Evolutionary conservation across 2,329 filamentous ascomycete species (phyloP).

Genomic region (Aureobasidium pullulans): DNA sequence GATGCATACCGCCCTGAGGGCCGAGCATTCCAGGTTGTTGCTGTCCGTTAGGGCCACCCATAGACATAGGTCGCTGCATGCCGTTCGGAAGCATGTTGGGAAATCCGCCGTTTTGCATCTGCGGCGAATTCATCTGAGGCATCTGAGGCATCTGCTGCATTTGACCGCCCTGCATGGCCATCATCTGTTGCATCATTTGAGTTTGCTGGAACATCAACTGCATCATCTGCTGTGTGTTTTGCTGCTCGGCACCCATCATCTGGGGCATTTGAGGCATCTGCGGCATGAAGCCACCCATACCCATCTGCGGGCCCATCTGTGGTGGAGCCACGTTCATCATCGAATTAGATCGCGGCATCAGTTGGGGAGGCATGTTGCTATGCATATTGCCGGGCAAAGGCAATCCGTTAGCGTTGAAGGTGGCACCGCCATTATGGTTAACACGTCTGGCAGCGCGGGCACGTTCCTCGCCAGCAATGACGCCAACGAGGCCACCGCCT

Average conservation of each 20-base stretch:
- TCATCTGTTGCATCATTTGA: constrained; percentile 33
- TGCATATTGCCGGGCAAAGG: constrained; percentile 27
- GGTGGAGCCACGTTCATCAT: constrained; percentile 25
- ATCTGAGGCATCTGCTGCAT: constrained; percentile 17
- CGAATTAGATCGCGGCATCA: constrained; percentile 26
- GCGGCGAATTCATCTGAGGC: constrained; percentile 9
- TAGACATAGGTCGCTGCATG: constrained; percentile 34
- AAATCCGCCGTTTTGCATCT: constrained; percentile 12
- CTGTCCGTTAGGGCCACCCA: constrained; percentile 23
- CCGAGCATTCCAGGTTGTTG: constrained; percentile 68
- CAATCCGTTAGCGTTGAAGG: constrained; percentile 16
- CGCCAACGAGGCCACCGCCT: constrained; percentile 68
- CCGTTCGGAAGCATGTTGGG: constrained; percentile 6
- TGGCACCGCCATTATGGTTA: constrained; percentile 45
- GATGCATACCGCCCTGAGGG: constrained; percentile 24
- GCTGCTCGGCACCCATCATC: constrained; percentile 2
- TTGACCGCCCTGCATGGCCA: constrained; percentile 29
- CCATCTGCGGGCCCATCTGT: constrained; percentile 23
- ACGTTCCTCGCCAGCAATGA: constrained; percentile 79
- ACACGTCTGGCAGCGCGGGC: constrained; percentile 70
- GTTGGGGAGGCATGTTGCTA: constrained; percentile 15
- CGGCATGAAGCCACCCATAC: constrained; percentile 15
- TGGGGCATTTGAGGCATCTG: constrained; percentile 9
- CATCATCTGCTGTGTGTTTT: constrained; percentile 26
- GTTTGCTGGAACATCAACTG: constrained; percentile 34